These are phyloP conservation scores for Boletellus ananas DNA, from an alignment of 768 basidiomycete genomes.

Conservation along the genomic window DNA sequence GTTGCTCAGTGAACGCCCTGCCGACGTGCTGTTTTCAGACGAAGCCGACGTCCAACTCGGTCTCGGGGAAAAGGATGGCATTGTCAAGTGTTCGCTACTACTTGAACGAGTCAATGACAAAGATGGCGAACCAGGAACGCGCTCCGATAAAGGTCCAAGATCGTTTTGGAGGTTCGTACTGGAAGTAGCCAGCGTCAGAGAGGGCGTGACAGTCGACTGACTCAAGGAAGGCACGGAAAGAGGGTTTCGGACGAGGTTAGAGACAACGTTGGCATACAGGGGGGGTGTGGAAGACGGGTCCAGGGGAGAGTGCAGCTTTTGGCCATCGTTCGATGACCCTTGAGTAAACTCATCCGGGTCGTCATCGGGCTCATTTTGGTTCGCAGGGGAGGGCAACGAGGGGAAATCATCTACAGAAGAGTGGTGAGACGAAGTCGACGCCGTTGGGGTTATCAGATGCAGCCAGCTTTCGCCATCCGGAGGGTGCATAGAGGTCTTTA, in stretches of 20 bases:
- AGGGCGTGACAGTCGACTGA: slow-evolving; percentile 5
- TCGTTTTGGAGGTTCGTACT: slow-evolving; percentile 14
- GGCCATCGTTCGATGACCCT: slow-evolving; percentile 5
- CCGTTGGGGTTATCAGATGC: slow-evolving; percentile 26
- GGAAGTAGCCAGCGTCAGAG: slow-evolving; percentile 5
- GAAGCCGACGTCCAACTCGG: slow-evolving; percentile 23
- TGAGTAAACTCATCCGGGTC: slow-evolving; percentile 3
- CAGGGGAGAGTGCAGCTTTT: background rate
- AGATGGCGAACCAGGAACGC: slow-evolving; percentile 8
- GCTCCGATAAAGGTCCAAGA: slow-evolving; percentile 8
- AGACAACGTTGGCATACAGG: slow-evolving; percentile 25
- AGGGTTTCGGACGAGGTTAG: slow-evolving; percentile 17
- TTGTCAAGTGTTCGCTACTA: slow-evolving; percentile 12
- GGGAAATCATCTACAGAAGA: slow-evolving; percentile 20
- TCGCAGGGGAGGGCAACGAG: slow-evolving; percentile 21
- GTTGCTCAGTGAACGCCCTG: slow-evolving; percentile 11
- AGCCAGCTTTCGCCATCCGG: slow-evolving; percentile 32
- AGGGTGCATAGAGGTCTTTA: slow-evolving; percentile 13
- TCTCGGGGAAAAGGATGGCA: slow-evolving; percentile 14
- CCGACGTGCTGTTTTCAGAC: slow-evolving; percentile 21
- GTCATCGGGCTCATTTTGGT: slow-evolving; percentile 12
- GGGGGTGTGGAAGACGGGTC: slow-evolving; percentile 14
- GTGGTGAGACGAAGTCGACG: slow-evolving; percentile 19
- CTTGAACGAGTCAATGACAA: slow-evolving; percentile 15
- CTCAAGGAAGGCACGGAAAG: slow-evolving; percentile 7